These are phyloP conservation scores for Syzygium oleosum DNA, from an alignment of 345 rosid species.

Conservation along the genomic window DNA sequence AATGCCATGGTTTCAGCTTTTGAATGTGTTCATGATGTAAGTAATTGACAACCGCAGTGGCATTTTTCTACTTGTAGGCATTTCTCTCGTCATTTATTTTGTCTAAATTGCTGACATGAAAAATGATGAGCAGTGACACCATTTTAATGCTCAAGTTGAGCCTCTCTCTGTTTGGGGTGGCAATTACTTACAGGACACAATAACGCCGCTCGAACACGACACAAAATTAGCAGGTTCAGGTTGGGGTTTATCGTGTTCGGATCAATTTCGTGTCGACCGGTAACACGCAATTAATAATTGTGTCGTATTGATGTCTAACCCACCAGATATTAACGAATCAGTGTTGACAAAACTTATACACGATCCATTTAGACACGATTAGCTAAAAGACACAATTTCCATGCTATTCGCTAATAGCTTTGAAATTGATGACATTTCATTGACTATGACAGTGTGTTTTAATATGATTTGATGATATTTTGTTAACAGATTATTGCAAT, in stretches of 20 bases:
- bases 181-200: too few species aligned
- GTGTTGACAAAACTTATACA: not conserved
- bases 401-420: not conserved
- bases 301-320: not conserved
- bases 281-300: not conserved
- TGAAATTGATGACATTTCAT: not conserved
- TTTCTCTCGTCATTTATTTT: not conserved
- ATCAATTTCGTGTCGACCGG: not conserved
- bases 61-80: not conserved
- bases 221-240: not conserved
- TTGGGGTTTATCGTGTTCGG: not conserved
- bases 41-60: not conserved
- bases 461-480: not conserved
- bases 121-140: not conserved
- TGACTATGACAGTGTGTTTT: not conserved
- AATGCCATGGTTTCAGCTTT: constrained; percentile 38
- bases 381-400: not conserved
- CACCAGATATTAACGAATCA: not conserved
- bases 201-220: not conserved
- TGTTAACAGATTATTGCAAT: not conserved
- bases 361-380: not conserved
- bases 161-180: not conserved
- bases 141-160: not conserved
- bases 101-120: not conserved
- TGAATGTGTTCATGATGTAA: constrained; percentile 37